Evolutionary conservation across 2,329 filamentous ascomycete species (phyloP), one percentile per base, ranked within the genome.

Genomic region (Ophiosphaerella narmari): DNA sequence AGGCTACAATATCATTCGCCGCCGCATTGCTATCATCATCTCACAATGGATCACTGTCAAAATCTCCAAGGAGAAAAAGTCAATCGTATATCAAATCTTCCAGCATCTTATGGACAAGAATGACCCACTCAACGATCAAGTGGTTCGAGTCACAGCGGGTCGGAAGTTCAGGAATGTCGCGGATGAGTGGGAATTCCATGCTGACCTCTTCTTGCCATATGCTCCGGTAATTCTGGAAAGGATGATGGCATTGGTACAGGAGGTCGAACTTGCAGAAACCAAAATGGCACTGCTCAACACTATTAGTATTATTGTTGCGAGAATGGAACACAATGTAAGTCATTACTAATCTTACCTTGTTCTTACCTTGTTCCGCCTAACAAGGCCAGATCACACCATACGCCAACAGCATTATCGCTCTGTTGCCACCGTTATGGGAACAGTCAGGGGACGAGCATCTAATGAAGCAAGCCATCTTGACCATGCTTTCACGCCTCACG

Each of bases 391-490:
- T 87, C 50, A 77, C 78, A 3, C 82, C 82, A 1, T 86, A 82
- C 53, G 90, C 90, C 5, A 90, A 96, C 63, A 85, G 87, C 52
- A 89, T 99, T 52, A 87, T 99, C 72, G 80, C 84, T 1, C 82
- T 91, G 11, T 80, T 97, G 6, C 92, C 93, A 0, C 80, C 81
- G 4, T 80, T 97, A 0, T 99, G 94, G 94, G 86, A 90, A 52
- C 84, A 87, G 43, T 91, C 90, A 2, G 90, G 87, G 0, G 88
- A 96, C 52, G 90, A 94, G 65, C 90, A 91, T 74, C 84, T 97
- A 72, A 89, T 97, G 80, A 97, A 97, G 73, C 92, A 97, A 74
- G 86, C 91, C 1, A 91, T 97, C 44, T 82, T 97, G 49, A 90
- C 89, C 2, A 88, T 97, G 34, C 85, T 97, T 43, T 82, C 90